Evolutionary conservation across 495 filamentous ascomycete species (phyloP).

Genomic region (Sporormia fimetaria): DNA sequence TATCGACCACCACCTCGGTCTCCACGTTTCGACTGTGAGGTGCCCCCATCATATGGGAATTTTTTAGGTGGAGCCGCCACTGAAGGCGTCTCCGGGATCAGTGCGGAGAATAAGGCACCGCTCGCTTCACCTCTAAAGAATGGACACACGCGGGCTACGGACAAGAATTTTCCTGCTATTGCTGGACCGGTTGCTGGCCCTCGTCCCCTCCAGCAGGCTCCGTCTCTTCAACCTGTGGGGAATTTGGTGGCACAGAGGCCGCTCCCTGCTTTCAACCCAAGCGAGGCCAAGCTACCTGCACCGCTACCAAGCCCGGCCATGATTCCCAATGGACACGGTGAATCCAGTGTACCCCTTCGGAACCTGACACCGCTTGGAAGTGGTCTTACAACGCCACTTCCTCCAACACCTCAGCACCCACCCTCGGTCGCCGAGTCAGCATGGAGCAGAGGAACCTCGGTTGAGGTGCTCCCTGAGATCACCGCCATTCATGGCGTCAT

Average conservation of each 20-base stretch:
- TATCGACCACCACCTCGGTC: conserved; percentile 6
- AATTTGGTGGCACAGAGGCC: too few species aligned
- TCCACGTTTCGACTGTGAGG: too few species aligned
- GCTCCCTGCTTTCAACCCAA: conserved; percentile 15
- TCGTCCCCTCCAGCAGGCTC: conserved; percentile 1
- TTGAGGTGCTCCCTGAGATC: conserved; percentile 31
- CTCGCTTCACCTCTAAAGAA: too few species aligned
- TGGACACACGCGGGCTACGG: too few species aligned
- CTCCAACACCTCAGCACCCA: conserved; percentile 3
- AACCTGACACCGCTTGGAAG: conserved; percentile 32
- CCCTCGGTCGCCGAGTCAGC: not conserved
- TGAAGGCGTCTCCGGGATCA: too few species aligned
- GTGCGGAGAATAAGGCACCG: too few species aligned
- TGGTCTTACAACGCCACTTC: conserved; percentile 5
- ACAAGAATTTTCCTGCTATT: conserved; percentile 16
- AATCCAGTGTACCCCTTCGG: not conserved
- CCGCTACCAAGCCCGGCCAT: not conserved
- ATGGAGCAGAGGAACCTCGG: conserved; percentile 20
- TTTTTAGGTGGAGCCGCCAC: too few species aligned
- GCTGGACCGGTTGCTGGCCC: conserved; percentile 9
- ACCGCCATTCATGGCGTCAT: conserved; percentile 72
- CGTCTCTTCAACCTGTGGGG: conserved; percentile 15
- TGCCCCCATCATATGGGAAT: too few species aligned
- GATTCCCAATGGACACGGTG: conserved; percentile 5
- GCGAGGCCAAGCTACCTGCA: not conserved